Percentiles rank a stretch among this genome's conserved stretches.
These are phyloP conservation scores for Neonectria sp. DNA, from an alignment of 2,329 filamentous ascomycete genomes.

Conservation along the genomic window DNA sequence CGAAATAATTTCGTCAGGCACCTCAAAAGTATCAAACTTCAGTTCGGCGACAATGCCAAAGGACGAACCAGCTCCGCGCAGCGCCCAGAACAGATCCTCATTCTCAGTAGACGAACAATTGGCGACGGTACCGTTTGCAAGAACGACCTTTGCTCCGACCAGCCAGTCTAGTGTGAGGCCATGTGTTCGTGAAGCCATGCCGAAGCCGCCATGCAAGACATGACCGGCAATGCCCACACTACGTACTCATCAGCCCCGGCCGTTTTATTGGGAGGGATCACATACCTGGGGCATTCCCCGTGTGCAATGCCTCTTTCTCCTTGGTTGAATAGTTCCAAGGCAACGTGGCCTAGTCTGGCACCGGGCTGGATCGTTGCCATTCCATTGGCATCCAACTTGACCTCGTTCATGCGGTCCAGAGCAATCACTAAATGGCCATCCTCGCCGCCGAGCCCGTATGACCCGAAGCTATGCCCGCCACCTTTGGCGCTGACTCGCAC, in stretches of 20 bases:
- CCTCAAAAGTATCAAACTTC: conserved; percentile 46
- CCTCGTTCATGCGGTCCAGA: conserved; percentile 55
- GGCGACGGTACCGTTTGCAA: conserved; percentile 44
- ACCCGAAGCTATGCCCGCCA: conserved; percentile 69
- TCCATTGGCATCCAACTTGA: conserved; percentile 42
- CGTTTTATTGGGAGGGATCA: accelerated
- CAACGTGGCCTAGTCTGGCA: conserved; percentile 64
- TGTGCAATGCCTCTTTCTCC: conserved; percentile 61
- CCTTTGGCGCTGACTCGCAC: conserved; percentile 65
- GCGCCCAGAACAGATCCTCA: conserved; percentile 49
- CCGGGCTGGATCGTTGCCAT: conserved; percentile 56
- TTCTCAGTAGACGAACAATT: conserved; percentile 40
- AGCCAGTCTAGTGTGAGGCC: conserved; percentile 50
- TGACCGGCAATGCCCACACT: conserved; percentile 49
- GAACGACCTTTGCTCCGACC: conserved; percentile 46
- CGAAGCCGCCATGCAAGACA: conserved; percentile 49
- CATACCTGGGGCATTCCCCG: conserved; percentile 67
- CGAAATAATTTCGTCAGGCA: conserved; percentile 30
- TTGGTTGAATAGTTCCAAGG: conserved; percentile 55
- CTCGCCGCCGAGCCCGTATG: conserved; percentile 60
- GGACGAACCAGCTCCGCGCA: conserved; percentile 49
- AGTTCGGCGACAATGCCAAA: conserved; percentile 50
- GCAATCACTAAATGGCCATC: conserved; percentile 59
- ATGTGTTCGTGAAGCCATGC: conserved; percentile 44
- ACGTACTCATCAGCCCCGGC: conserved; percentile 12